These are phyloP conservation scores for Castanospermum australe DNA, from an alignment of 306 rosid species.

Conservation along the genomic window DNA sequence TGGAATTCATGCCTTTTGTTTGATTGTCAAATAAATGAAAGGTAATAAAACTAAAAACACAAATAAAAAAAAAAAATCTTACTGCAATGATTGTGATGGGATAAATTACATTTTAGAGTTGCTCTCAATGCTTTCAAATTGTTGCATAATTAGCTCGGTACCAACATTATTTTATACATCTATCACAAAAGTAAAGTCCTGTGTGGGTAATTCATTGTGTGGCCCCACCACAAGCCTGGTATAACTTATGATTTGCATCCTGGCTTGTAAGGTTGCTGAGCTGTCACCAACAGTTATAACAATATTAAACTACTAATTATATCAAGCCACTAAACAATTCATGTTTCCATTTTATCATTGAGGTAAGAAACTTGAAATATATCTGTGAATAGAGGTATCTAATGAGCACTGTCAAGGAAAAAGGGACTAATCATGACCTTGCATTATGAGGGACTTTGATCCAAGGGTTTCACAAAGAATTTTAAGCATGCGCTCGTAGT, in stretches of 20 bases:
- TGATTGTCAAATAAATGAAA: neutral
- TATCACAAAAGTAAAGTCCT: neutral
- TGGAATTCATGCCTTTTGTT: neutral
- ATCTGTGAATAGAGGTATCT: neutral
- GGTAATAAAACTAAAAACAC: neutral
- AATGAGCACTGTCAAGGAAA: neutral
- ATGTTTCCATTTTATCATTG: neutral
- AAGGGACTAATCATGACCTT: conserved; percentile 16
- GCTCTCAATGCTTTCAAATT: neutral
- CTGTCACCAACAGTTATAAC: neutral
- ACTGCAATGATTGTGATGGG: neutral
- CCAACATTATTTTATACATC: neutral
- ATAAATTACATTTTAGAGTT: neutral
- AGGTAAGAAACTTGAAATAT: conserved; percentile 7
- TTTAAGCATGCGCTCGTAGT: neutral
- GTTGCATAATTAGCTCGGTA: neutral
- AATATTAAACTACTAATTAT: neutral
- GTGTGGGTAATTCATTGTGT: neutral
- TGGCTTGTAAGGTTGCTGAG: neutral
- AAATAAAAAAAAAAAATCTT: no score
- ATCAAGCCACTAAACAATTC: neutral
- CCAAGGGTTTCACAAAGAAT: conserved; percentile 7
- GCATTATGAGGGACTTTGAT: conserved; percentile 1
- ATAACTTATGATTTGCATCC: neutral
- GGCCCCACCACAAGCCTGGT: neutral